A percentile compares a stretch with the other conserved stretches of the same genome.
Evolutionary conservation across 371 early-diverging fungal species (phyloP).

Genomic region (Massospora cicadina): DNA sequence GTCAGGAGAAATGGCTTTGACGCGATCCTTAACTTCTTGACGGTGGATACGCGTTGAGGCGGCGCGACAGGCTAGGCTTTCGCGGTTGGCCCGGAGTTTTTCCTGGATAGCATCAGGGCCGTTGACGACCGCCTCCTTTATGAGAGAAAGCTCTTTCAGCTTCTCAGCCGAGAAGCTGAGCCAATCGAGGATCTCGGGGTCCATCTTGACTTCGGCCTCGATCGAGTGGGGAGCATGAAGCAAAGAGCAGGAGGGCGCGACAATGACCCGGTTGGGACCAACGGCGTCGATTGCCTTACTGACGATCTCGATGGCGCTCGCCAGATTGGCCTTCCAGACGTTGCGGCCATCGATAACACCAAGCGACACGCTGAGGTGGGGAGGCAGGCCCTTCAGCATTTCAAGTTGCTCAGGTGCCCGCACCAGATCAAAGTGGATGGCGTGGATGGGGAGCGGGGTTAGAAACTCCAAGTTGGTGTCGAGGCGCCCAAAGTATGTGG

Average conservation of each 20-base stretch:
- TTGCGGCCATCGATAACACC: slow-evolving; percentile 91
- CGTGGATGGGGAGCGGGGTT: slow-evolving; percentile 52
- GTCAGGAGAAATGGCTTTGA: slow-evolving; percentile 42
- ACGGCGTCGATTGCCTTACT: slow-evolving; percentile 41
- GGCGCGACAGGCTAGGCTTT: slow-evolving; percentile 49
- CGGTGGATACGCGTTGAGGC: slow-evolving; percentile 67
- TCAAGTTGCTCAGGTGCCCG: slow-evolving; percentile 72
- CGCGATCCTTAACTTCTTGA: slow-evolving; percentile 58
- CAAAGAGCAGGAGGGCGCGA: slow-evolving; percentile 80
- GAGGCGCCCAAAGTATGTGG: slow-evolving; percentile 87
- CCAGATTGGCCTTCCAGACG: slow-evolving; percentile 87
- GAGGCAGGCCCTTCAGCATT: slow-evolving; percentile 31
- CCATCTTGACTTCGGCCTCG: slow-evolving; percentile 56
- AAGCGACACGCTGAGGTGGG: slow-evolving; percentile 41
- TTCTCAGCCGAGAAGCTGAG: slow-evolving; percentile 87
- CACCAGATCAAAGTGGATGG: slow-evolving; percentile 78
- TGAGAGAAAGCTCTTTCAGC: slow-evolving; percentile 52
- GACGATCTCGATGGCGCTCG: slow-evolving; percentile 44
- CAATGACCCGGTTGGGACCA: slow-evolving; percentile 52
- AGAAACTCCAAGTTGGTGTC: slow-evolving; percentile 42
- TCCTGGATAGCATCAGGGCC: slow-evolving; percentile 46
- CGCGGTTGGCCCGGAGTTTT: slow-evolving; percentile 50
- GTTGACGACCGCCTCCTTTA: slow-evolving; percentile 50
- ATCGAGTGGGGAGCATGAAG: slow-evolving; percentile 84
- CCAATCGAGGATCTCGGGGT: slow-evolving; percentile 74